Conservation (phyloP, 768 basidiomycete species). For the Naganishia vishniacii region DNA sequence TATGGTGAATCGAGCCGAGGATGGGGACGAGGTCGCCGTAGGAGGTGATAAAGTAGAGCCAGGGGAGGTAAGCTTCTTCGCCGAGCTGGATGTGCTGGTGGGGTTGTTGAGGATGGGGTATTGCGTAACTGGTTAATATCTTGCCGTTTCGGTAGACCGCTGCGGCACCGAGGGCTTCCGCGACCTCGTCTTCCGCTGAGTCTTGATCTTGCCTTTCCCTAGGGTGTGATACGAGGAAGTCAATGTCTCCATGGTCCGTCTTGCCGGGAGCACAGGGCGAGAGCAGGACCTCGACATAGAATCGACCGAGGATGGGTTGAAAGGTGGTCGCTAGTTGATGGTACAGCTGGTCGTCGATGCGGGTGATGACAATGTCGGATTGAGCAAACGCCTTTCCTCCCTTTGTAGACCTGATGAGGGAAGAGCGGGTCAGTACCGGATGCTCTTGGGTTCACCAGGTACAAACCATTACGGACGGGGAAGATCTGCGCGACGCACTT, state of each 20-base stretch:
- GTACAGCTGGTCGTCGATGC: constrained; percentile 9
- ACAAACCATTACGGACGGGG: no score
- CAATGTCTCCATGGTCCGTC: constrained; percentile 63
- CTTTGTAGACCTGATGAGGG: not conserved
- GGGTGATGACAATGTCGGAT: not conserved
- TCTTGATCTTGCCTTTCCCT: constrained; percentile 23
- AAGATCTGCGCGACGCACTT: no score
- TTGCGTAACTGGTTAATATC: constrained; percentile 62
- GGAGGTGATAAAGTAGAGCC: constrained; percentile 57
- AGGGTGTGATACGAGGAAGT: constrained; percentile 60
- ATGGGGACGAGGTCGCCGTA: constrained; percentile 73
- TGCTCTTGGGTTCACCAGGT: no score
- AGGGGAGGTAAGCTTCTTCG: constrained; percentile 54
- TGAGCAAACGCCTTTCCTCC: not conserved
- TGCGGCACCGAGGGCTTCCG: constrained; percentile 54
- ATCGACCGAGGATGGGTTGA: constrained; percentile 45
- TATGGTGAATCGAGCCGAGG: constrained; percentile 53
- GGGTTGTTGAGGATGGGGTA: constrained; percentile 53
- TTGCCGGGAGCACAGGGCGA: constrained; percentile 66
- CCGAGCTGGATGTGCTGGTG: constrained; percentile 62
- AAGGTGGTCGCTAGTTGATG: not conserved
- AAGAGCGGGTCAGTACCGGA: no score
- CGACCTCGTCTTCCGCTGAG: constrained; percentile 10
- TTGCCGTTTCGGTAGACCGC: constrained; percentile 54
- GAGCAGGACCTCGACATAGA: constrained; percentile 57